A percentile compares a stretch with the other conserved stretches of the same genome.
These are phyloP conservation scores for Debaryomycetaceae sp. DNA, from an alignment of 1,139 yeast species.

Conservation along the genomic window DNA sequence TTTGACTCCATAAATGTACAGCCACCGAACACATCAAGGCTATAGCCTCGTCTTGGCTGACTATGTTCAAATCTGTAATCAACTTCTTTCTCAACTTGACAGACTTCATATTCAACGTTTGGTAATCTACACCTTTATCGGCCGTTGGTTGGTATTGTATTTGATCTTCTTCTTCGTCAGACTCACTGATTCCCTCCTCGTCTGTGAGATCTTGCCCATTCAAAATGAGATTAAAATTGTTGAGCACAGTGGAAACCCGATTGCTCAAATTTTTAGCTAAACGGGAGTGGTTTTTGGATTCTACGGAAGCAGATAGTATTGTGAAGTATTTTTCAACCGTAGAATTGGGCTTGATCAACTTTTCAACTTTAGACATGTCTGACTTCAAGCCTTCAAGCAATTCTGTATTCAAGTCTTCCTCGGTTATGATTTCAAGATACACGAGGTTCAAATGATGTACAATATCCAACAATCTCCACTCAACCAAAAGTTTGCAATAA, in stretches of 20 bases:
- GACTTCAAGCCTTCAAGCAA: conserved; percentile 14
- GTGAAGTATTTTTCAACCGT: conserved; percentile 19
- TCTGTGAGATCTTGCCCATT: conserved; percentile 32
- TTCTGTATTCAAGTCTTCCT: conserved; percentile 7
- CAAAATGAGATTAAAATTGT: conserved; percentile 16
- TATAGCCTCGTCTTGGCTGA: conserved; percentile 34
- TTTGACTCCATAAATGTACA: conserved; percentile 19
- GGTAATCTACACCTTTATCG: conserved; percentile 9
- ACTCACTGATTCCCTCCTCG: conserved; percentile 17
- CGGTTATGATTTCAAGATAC: conserved; percentile 19
- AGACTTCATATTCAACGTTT: conserved; percentile 6
- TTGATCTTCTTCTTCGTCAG: conserved; percentile 19
- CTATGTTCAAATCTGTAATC: conserved; percentile 30
- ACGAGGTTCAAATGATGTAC: conserved; percentile 29
- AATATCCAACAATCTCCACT: conserved; percentile 40
- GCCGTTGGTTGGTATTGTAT: too few relatives aligned
- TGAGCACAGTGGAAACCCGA: conserved; percentile 17
- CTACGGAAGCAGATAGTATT: conserved; percentile 30
- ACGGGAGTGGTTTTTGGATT: conserved; percentile 19
- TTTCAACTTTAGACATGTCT: conserved; percentile 22
- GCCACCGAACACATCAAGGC: conserved; percentile 28
- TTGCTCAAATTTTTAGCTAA: conserved; percentile 18
- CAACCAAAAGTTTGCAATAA: conserved; percentile 24
- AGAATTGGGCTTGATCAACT: conserved; percentile 12
- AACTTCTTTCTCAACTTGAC: conserved; percentile 16